These are phyloP conservation scores for Kodamaea neixiangensis DNA, from an alignment of 805 yeast species.

Conservation along the genomic window DNA sequence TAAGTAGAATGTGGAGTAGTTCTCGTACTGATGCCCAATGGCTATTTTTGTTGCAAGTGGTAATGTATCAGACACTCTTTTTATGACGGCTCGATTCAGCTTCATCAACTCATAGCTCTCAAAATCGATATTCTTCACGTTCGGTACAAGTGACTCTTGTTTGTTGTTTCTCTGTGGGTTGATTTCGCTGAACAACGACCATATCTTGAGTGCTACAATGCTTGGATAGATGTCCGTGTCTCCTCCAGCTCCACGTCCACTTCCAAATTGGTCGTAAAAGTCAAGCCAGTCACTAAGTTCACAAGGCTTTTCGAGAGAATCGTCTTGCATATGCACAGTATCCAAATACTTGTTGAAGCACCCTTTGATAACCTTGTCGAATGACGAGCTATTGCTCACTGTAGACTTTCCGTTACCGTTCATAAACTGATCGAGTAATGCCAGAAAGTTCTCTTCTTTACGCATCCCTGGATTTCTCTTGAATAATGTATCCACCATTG, in stretches of 20 bases:
- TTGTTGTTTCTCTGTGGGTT: slow-evolving; percentile 29
- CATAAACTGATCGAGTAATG: slow-evolving; percentile 48
- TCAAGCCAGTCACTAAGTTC: slow-evolving; percentile 73
- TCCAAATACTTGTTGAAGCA: slow-evolving; percentile 69
- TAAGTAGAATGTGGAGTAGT: slow-evolving; percentile 30
- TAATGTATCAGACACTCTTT: slow-evolving; percentile 27
- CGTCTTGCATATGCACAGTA: slow-evolving; percentile 62
- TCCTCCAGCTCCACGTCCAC: slow-evolving; percentile 28
- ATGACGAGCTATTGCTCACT: slow-evolving; percentile 37
- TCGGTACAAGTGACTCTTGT: slow-evolving; percentile 29
- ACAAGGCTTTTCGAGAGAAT: slow-evolving; percentile 57
- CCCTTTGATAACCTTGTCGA: slow-evolving; percentile 68
- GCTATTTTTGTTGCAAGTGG: slow-evolving; percentile 30
- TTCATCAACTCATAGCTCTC: slow-evolving; percentile 39
- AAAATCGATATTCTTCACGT: slow-evolving; percentile 36
- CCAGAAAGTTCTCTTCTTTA: slow-evolving; percentile 49
- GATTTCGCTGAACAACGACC: slow-evolving; percentile 63
- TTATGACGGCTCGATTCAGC: slow-evolving; percentile 34
- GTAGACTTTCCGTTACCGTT: slow-evolving; percentile 38
- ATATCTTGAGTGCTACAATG: slow-evolving; percentile 60
- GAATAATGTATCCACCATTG: slow-evolving; percentile 63
- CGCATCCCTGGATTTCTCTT: slow-evolving; percentile 47
- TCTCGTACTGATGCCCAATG: slow-evolving; percentile 29
- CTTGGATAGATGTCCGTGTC: slow-evolving; percentile 57
- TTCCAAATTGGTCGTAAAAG: slow-evolving; percentile 61